phyloP scores from a whole-genome alignment of 2,329 filamentous ascomycete genomes.

The Cercospora citrullina region DNA sequence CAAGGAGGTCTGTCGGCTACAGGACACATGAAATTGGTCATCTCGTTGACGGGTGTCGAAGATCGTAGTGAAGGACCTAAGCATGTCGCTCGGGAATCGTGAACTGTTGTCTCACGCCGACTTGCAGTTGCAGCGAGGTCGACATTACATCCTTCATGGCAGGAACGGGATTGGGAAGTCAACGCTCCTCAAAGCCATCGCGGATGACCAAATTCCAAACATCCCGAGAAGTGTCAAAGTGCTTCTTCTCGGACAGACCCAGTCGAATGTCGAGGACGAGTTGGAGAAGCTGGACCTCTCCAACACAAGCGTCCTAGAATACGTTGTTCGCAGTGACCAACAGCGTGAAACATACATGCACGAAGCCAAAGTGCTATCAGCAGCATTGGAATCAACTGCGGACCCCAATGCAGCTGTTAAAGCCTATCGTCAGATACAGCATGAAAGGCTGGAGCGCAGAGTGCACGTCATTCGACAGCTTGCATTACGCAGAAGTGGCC shows the following conservation, averaged over 20 bases:
- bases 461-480: constrained; percentile 50
- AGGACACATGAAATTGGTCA: neutral
- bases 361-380: constrained; percentile 23
- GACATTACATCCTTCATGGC: constrained; percentile 75
- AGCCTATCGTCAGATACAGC: constrained; percentile 22
- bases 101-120: constrained; percentile 72
- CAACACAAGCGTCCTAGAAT: constrained; percentile 29
- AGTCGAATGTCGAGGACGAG: constrained; percentile 28
- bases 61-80: constrained; percentile 65
- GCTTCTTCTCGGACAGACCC: constrained; percentile 69
- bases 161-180: constrained; percentile 83
- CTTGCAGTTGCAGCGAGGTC: constrained; percentile 69
- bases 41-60: constrained; percentile 21
- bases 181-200: constrained; percentile 72
- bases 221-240: constrained; percentile 66
- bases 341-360: constrained; percentile 23
- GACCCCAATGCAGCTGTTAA: constrained; percentile 21
- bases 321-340: constrained; percentile 29
- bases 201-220: constrained; percentile 75
- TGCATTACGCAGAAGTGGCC: constrained; percentile 71
- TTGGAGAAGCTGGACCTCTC: constrained; percentile 6
- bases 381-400: constrained; percentile 17
- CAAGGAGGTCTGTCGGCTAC: constrained; percentile 24
- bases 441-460: constrained; percentile 24
- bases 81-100: constrained; percentile 59